Base-by-base conservation (phyloP, 768 basidiomycete species). In the Boletus vinaceobasis region DNA sequence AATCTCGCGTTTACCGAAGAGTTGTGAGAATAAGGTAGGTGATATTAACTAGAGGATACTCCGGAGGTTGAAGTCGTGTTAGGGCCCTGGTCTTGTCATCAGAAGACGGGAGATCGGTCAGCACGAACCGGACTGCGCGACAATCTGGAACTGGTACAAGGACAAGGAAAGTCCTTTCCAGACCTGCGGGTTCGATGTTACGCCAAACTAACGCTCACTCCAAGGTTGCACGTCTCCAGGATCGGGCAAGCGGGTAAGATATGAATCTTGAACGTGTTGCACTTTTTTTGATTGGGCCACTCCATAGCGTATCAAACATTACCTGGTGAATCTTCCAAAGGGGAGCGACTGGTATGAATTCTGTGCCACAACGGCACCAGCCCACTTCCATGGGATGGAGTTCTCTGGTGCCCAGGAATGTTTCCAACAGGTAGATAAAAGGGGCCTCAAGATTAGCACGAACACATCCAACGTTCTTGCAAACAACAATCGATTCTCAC, bases 341-440 rank as follows among this genome's bases (percentile, higher is more conserved):
- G 66, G 69, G 7, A 48, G 61, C 15, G 64, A 66, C 26, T 73
- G 71, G 70, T 55, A 57, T 10, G 62, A 65, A 44, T 67, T 73
- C 44, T 73, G 71, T 46, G 66, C 71, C 14, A 71, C 70, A 6
- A 73, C 71, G 1, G n/a, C n/a, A n/a, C 71, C 71, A 0, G 64
- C 51, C 0, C 50, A 33, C 11, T 70, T 72, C 54, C 56, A 17
- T n/a, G 59, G 60, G 7, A 46, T 70, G 52, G 61, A 64, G 21
- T 72, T 70, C 38, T 23, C 44, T 0, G 61, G 64, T 15, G 64
- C 70, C 0, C 46, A 66, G 1, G 47, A 58, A 44, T 72, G 67
- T 31, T 64, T 56, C 48, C 51, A 64, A n/a, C n/a, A n/a, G n/a
- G n/a, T n/a, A n/a, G n/a, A 23, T 23, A 23, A 23, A 23, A 4